These are phyloP conservation scores for Umbelopsis vinacea DNA, from an alignment of 192 early-diverging fungal genomes.

Conservation along the genomic window DNA sequence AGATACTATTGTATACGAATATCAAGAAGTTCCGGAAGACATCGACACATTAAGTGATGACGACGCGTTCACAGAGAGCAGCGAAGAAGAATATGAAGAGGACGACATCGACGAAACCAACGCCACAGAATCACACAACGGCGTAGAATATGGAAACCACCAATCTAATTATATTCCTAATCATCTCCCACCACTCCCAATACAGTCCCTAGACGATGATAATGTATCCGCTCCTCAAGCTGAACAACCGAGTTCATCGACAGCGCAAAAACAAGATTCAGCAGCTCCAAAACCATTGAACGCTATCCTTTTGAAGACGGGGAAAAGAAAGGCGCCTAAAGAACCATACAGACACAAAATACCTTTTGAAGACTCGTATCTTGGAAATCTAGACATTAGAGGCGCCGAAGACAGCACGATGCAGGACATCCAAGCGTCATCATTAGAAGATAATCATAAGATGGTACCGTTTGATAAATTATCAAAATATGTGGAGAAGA, in stretches of 20 bases:
- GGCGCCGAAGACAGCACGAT: constrained; percentile 8
- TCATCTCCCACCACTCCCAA: constrained; percentile 19
- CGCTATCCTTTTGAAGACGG: background rate
- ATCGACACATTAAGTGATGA: constrained; percentile 24
- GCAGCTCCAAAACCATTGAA: background rate
- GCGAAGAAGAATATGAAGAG: constrained; percentile 41
- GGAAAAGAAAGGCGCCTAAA: background rate
- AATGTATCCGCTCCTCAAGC: background rate
- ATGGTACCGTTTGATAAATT: constrained; percentile 9
- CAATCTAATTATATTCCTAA: constrained; percentile 17
- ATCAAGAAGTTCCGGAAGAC: constrained; percentile 38
- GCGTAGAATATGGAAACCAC: background rate
- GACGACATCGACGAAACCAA: constrained; percentile 38
- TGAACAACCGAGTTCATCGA: background rate
- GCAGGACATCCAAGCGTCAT: constrained; percentile 19
- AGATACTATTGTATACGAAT: constrained; percentile 37
- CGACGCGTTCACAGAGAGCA: constrained; percentile 14
- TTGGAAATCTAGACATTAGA: constrained; percentile 21
- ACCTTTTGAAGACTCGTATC: constrained; percentile 37
- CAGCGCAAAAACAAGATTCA: background rate
- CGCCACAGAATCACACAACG: background rate
- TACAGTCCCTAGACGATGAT: constrained; percentile 8
- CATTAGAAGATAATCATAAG: background rate
- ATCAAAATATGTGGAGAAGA: constrained; percentile 13
- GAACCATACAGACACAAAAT: constrained; percentile 37